Percentiles rank a stretch among this genome's conserved stretches.
Evolutionary conservation across 2,329 filamentous ascomycete genomes (phyloP).

Genomic region (Fusarium algeriense): DNA sequence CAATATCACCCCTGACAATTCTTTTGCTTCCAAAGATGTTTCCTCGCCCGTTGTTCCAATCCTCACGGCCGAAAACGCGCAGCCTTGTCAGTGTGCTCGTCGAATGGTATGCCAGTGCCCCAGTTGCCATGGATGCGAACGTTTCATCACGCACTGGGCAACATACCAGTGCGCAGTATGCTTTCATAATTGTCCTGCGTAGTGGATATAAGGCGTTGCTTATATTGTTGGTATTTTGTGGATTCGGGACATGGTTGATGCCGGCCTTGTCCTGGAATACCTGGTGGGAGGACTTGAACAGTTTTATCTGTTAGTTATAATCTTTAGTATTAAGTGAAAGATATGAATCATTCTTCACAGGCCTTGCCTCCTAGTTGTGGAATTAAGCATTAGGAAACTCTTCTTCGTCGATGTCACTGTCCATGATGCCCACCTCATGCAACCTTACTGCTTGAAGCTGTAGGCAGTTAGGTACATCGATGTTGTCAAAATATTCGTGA

Average conservation of each 20-base stretch:
- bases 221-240: background rate
- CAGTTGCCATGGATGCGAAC: background rate
- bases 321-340: no score
- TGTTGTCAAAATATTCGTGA: background rate
- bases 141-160: background rate
- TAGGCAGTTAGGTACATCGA: background rate
- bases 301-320: background rate
- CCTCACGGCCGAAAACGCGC: no score
- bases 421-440: background rate
- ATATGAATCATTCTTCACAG: background rate
- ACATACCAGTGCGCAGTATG: conserved; percentile 1
- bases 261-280: background rate
- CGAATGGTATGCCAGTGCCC: background rate
- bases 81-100: background rate
- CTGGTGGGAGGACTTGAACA: no score
- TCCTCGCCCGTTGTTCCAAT: background rate
- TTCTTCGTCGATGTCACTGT: background rate
- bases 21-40: no score
- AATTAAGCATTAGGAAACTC: background rate
- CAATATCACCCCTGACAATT: background rate
- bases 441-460: background rate
- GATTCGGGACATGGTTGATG: background rate
- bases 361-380: no score
- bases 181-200: background rate
- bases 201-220: background rate